Percentiles rank a stretch among this genome's conserved stretches.
phyloP scores from a whole-genome alignment of 495 filamentous ascomycete genomes.

The Copromyces sp. region DNA sequence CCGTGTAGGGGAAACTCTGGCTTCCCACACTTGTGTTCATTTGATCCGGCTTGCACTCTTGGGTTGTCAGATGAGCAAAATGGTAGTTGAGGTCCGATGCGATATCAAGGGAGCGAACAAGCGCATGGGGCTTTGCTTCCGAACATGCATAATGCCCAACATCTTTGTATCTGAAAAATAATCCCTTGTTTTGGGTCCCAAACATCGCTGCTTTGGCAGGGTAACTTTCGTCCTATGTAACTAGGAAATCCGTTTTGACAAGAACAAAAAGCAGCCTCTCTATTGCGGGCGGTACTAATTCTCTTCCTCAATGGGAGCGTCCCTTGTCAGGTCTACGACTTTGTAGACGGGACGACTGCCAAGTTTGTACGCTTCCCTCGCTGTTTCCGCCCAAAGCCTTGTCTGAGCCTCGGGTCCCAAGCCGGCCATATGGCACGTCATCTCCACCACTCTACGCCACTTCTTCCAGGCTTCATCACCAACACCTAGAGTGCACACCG shows the following conservation, averaged over 20 bases:
- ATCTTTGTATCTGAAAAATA: neutral
- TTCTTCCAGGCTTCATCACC: constrained; percentile 45
- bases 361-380: constrained; percentile 54
- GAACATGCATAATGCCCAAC: neutral
- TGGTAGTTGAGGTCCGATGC: neutral
- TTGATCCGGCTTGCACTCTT: neutral
- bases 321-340: neutral
- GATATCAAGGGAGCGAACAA: neutral
- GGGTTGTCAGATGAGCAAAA: neutral
- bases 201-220: neutral
- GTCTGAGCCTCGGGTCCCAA: constrained; percentile 48
- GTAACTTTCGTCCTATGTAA: neutral
- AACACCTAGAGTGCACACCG: constrained; percentile 64
- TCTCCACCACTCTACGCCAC: constrained; percentile 50
- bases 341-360: constrained; percentile 6
- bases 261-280: neutral
- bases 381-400: constrained; percentile 60
- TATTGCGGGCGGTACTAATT: neutral
- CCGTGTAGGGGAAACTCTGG: neutral
- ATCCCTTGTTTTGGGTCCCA: neutral
- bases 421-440: constrained; percentile 45
- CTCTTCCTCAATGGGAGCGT: neutral
- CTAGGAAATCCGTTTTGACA: neutral
- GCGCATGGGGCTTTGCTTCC: neutral
- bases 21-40: neutral